A percentile compares a stretch with the other conserved stretches of the same genome.
Conservation (phyloP, 2,329 filamentous ascomycete species). For the Lecanicillium sp. region DNA sequence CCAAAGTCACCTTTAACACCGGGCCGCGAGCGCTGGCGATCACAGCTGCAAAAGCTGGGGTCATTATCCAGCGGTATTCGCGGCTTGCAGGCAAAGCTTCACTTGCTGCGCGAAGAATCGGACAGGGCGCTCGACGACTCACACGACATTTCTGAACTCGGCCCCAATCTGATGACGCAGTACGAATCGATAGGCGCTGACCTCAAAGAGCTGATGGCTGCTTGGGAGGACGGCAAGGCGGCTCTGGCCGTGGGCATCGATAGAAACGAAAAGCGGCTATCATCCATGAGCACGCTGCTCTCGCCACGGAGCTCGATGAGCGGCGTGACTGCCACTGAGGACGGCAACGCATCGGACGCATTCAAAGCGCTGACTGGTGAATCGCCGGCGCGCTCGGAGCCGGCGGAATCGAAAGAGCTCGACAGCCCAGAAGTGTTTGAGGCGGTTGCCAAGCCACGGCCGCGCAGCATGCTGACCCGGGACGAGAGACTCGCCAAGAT, state of each 20-base stretch:
- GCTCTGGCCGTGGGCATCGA: conserved; percentile 76
- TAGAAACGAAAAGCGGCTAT: conserved; percentile 65
- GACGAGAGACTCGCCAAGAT: conserved; percentile 85
- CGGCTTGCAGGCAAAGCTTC: conserved; percentile 89
- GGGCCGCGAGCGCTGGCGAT: conserved; percentile 74
- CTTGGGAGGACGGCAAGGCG: conserved; percentile 84
- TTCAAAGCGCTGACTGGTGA: conserved; percentile 75
- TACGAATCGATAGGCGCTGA: conserved; percentile 94
- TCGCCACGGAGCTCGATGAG: conserved; percentile 58
- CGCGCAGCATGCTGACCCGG: conserved; percentile 64
- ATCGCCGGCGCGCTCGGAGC: conserved; percentile 42
- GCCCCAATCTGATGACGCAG: conserved; percentile 71
- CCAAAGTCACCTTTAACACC: conserved; percentile 59
- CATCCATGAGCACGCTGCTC: conserved; percentile 51
- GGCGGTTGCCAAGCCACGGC: conserved; percentile 68
- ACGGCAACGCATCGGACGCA: conserved; percentile 47
- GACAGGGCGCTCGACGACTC: conserved; percentile 70
- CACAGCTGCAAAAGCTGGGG: conserved; percentile 81
- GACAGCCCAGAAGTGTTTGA: conserved; percentile 82
- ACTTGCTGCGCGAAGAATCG: conserved; percentile 83
- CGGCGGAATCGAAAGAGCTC: conserved; percentile 47
- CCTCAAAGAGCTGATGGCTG: conserved; percentile 68
- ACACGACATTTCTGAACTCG: conserved; percentile 65
- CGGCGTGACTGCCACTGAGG: conserved; percentile 57
- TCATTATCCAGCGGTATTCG: conserved; percentile 85